Evolutionary conservation across 179 eudicot species (phyloP), one percentile per base, ranked within the genome.

Genomic region (Corrigiola litoralis): DNA sequence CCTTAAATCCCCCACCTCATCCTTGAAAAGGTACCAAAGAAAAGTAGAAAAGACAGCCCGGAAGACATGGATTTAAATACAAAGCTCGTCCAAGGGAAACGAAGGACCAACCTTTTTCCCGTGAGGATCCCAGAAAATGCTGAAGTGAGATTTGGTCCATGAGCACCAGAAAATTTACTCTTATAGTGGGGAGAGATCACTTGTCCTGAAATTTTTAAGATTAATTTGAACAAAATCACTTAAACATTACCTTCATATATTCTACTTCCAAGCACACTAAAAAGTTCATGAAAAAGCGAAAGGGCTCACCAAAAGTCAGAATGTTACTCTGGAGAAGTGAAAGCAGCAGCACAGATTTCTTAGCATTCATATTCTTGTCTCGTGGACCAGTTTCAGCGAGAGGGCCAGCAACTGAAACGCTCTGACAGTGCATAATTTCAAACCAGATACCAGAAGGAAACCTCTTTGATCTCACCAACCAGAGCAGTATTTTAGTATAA

Each of bases 281-380:
- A 37, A 27, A 54, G 46, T 23, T 20, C 41, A 36, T 44, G 46
- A 36, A 27, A 51, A 1, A 51, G 58, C 29, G 33, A 31, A 38
- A 77, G 51, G 66, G 18, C 87, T 78, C 72, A 95, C 97, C 80
- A 63, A 88, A 80, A 40, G 74, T 88, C 72, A 78, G 71, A 51
- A 58, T 61, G 70, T 87, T 91, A 95, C 89, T 88, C 71, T 71
- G 86, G 37, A 95, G 96, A 81, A 71, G 51, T 66, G 87, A 85
- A 72, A 85, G 81, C 77, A 81, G 74, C 66, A 71, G 64, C 64
- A 69, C 63, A 54, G 85, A 69, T 63, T 52, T 69, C 51, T 61
- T 58, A 61, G 66, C 64, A 45, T 69, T 65, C 2, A 24, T 36
- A 73, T 63, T 61, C 67, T 52, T 63, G 46, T 52, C 76, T 61